These are phyloP conservation scores for Fusarium nelsonii DNA, from an alignment of 2,329 filamentous ascomycete species.

Conservation along the genomic window DNA sequence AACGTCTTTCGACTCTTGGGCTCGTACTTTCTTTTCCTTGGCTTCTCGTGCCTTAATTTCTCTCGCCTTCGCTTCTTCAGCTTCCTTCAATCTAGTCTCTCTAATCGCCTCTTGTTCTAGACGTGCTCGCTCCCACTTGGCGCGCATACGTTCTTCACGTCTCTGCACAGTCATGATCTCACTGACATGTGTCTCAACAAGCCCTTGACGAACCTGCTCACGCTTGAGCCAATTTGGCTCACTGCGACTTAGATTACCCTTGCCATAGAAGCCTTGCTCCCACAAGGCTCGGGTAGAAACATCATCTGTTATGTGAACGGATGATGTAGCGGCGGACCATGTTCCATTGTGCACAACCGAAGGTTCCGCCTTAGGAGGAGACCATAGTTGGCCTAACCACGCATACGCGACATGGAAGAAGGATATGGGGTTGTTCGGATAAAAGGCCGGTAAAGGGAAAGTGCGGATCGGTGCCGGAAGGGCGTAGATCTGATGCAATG, in stretches of 20 bases:
- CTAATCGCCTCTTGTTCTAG: slow-evolving; percentile 87
- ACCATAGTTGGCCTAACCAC: slow-evolving; percentile 79
- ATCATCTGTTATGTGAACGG: slow-evolving; percentile 84
- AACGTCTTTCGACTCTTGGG: slow-evolving; percentile 13
- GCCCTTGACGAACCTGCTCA: slow-evolving; percentile 78
- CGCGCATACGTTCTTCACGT: slow-evolving; percentile 82
- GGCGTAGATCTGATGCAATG: slow-evolving; percentile 80
- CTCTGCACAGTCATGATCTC: slow-evolving; percentile 84
- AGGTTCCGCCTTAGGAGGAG: slow-evolving; percentile 74
- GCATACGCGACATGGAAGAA: slow-evolving; percentile 82
- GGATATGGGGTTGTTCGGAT: slow-evolving; percentile 92
- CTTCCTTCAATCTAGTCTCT: slow-evolving; percentile 68
- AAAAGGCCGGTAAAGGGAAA: slow-evolving; percentile 87
- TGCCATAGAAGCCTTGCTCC: slow-evolving; percentile 98
- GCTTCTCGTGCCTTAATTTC: slow-evolving; percentile 40
- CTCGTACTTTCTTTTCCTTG: slow-evolving; percentile 18
- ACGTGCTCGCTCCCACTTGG: slow-evolving; percentile 93
- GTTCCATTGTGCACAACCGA: slow-evolving; percentile 75
- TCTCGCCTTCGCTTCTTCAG: slow-evolving; percentile 47
- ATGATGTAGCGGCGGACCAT: slow-evolving; percentile 85
- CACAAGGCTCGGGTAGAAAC: slow-evolving; percentile 84
- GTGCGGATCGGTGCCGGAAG: slow-evolving; percentile 84
- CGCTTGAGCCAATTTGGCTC: slow-evolving; percentile 93
- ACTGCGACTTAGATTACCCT: slow-evolving; percentile 91
- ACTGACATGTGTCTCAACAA: slow-evolving; percentile 75